These are phyloP conservation scores for Malus hybrid DNA, from an alignment of 331 rosid species.

Conservation along the genomic window DNA sequence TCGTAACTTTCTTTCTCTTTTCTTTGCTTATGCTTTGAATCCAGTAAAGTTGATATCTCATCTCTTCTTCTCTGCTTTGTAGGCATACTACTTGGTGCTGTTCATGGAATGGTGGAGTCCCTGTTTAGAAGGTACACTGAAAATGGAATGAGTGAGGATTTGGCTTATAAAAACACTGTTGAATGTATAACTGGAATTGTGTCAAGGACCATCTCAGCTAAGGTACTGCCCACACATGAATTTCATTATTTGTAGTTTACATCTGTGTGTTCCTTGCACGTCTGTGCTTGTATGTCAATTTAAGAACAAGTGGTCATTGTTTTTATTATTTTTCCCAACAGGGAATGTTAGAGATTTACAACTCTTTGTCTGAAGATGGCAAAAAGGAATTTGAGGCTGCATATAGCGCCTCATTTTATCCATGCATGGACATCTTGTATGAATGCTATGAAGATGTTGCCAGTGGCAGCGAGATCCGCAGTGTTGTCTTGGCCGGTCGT, in stretches of 20 bases:
- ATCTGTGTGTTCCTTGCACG: neutral
- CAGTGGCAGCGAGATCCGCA: slow-evolving; percentile 80
- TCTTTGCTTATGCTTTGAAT: neutral
- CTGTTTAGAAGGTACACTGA: slow-evolving; percentile 82
- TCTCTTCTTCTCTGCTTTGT: slow-evolving; percentile 13
- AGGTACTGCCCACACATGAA: slow-evolving; percentile 38
- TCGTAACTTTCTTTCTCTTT: neutral
- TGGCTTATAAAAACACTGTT: slow-evolving; percentile 84
- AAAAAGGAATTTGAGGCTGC: slow-evolving; percentile 77
- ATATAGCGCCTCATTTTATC: slow-evolving; percentile 88
- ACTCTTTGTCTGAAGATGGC: slow-evolving; percentile 55
- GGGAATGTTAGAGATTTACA: slow-evolving; percentile 81
- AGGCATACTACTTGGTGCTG: slow-evolving; percentile 96
- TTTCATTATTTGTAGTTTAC: neutral
- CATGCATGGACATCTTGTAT: slow-evolving; percentile 94
- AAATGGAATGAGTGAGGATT: slow-evolving; percentile 70
- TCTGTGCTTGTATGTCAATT: neutral
- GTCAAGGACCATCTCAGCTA: slow-evolving; percentile 72
- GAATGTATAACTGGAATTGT: slow-evolving; percentile 73
- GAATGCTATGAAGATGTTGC: slow-evolving; percentile 96
- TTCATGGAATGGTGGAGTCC: slow-evolving; percentile 88
- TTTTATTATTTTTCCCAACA: slow-evolving; percentile 4
- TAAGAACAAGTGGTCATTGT: neutral
- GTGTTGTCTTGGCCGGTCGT: slow-evolving; percentile 91
- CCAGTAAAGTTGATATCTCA: slow-evolving; percentile 4